Evolutionary conservation across 768 basidiomycete genomes (phyloP), one percentile per base, ranked within the genome.

Genomic region (Tulasnella sp.): DNA sequence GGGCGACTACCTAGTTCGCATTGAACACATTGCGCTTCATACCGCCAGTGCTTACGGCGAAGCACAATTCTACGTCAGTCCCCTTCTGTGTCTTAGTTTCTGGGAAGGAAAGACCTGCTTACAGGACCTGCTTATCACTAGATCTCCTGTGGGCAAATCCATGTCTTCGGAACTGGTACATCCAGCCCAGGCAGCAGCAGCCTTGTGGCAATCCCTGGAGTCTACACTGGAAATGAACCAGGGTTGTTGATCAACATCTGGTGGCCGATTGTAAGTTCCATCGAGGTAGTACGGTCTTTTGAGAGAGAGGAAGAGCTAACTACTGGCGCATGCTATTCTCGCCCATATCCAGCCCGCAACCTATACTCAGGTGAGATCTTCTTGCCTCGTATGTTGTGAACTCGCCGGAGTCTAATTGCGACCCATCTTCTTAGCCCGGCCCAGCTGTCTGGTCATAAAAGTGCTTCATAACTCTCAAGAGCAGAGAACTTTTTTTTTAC

Each of bases 1-100:
- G 1, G 78, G 71, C 24, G 36, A 79, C 27, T 79, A 79, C 48
- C 46, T 79, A 16, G 72, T 79, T 62, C 71, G 73, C 19, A 79
- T 79, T 21, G 78, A 79, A 46, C 78, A 79, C 42, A 75, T 79
- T 31, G 78, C 75, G 16, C 52, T 76, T 48, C 75, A 76, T n/a
- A 48, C 46, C 31, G 75, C 75, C 48, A 42, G 40, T 34, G 38
- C 40, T 14, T 74, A 42, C 40, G 40, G 73, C n/a, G 73, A 48
- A 74, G 73, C 73, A 5, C 73, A 74, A 40, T 74, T 74, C 73
- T 74, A 74, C 39, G 46, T 74, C n/a, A 5, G 40, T 34, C 62
- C 52, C 39, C 74, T 9, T 46, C 16, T 36, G 24, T 3, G 73
- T 12, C 19, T 34, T 16, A 4, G 1, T 40, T 27, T 12, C 31